These are phyloP conservation scores for Xerocomus cyaneibrunnescens DNA, from an alignment of 1,284 basidiomycete genomes.

Conservation along the genomic window DNA sequence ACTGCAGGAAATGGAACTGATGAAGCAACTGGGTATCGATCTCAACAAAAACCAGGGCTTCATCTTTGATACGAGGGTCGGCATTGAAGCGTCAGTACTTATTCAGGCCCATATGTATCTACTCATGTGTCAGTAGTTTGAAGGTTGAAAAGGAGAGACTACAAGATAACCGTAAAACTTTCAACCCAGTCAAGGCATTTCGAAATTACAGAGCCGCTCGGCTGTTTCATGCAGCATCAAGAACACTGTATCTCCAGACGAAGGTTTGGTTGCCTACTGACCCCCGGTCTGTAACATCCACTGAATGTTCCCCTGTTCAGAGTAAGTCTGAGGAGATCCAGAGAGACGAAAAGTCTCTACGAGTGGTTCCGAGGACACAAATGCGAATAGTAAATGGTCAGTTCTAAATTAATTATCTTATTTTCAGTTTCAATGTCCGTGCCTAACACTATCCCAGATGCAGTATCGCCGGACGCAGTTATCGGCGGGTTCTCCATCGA, in stretches of 20 bases:
- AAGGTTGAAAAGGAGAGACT: not conserved
- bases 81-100: conserved; percentile 5
- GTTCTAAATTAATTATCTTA: not conserved
- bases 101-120: not conserved
- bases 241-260: not conserved
- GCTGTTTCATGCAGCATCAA: conserved; percentile 9
- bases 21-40: conserved; percentile 3
- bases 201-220: conserved; percentile 1
- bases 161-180: not conserved
- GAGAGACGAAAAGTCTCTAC: not conserved
- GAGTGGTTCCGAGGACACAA: not conserved
- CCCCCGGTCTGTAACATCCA: not conserved
- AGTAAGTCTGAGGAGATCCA: conserved; percentile 14
- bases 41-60: conserved; percentile 1
- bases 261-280: not conserved
- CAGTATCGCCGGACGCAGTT: not conserved
- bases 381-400: conserved; percentile 2
- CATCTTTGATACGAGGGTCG: conserved; percentile 1
- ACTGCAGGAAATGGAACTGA: conserved; percentile 11
- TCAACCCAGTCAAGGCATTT: conserved; percentile 14
- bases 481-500: not conserved
- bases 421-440: no score
- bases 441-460: not conserved
- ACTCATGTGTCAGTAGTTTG: conserved; percentile 6
- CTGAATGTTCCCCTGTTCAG: conserved; percentile 3